phyloP scores from a whole-genome alignment of 805 yeast species.

The Wickerhamiella spandovensis region DNA sequence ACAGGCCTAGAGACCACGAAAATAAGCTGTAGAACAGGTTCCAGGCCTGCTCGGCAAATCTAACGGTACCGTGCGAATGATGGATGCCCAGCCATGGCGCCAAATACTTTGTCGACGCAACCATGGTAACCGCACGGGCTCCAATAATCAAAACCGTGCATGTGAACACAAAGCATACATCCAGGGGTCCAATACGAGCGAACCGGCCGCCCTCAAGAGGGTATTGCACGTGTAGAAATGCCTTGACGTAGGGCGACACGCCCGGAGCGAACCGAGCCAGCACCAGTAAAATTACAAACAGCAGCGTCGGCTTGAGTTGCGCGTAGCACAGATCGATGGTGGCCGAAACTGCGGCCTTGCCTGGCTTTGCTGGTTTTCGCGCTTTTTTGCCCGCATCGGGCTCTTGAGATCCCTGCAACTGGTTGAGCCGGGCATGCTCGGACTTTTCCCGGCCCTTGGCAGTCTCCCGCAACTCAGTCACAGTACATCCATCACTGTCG shows the following conservation, averaged over 20 bases:
- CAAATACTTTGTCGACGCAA: constrained; percentile 4
- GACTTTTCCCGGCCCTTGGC: not conserved
- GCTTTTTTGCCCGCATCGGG: not conserved
- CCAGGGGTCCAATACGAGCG: constrained; percentile 13
- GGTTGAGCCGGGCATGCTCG: not conserved
- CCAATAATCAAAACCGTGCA: constrained; percentile 9
- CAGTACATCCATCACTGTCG: not conserved
- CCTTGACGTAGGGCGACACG: not conserved
- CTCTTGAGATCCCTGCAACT: not conserved
- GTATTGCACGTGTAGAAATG: constrained; percentile 10
- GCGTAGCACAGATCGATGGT: not conserved
- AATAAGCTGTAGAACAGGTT: constrained; percentile 42
- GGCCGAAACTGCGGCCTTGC: not conserved
- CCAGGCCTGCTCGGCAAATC: constrained; percentile 89
- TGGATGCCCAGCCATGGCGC: constrained; percentile 27
- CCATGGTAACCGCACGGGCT: constrained; percentile 11
- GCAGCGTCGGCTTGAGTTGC: not conserved
- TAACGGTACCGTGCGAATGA: constrained; percentile 37
- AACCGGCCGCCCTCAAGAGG: not conserved
- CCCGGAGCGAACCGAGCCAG: not conserved
- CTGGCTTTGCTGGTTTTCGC: not conserved
- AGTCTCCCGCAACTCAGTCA: not conserved
- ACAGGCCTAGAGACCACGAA: constrained; percentile 44
- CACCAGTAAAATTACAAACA: not conserved
- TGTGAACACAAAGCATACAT: constrained; percentile 6